phyloP scores from a whole-genome alignment of 371 early-diverging fungal species.

The Entomophthora muscae region DNA sequence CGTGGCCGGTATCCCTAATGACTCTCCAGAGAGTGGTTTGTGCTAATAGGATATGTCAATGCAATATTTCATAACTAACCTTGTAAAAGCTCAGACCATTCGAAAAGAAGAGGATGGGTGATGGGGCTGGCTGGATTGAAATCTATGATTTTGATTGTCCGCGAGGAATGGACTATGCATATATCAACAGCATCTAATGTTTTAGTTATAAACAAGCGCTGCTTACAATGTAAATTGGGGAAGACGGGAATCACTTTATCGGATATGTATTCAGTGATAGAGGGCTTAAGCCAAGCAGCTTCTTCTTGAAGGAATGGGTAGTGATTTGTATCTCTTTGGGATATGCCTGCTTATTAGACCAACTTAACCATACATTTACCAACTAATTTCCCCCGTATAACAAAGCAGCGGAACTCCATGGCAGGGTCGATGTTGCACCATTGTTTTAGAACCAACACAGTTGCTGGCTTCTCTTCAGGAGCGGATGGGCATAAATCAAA shows the following conservation, averaged over 20 bases:
- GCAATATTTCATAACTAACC: neutral
- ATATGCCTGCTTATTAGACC: neutral
- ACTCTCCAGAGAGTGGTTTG: neutral
- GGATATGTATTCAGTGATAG: neutral
- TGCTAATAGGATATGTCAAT: neutral
- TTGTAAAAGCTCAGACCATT: conserved; percentile 1
- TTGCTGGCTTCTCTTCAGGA: conserved; percentile 9
- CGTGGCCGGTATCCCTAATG: neutral
- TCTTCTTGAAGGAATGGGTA: conserved; percentile 1
- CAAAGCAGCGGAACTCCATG: conserved; percentile 89
- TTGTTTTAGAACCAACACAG: conserved; percentile 54
- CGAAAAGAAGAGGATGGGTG: conserved; percentile 1
- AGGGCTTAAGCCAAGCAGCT: neutral
- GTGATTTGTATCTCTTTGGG: conserved; percentile 4
- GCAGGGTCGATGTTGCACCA: conserved; percentile 74
- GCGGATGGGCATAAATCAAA: conserved; percentile 32
- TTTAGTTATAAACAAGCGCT: neutral
- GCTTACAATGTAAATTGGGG: neutral
- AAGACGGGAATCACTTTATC: neutral
- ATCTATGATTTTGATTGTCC: neutral
- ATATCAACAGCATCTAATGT: neutral
- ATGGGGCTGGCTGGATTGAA: neutral
- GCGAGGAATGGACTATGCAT: neutral
- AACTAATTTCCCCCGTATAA: conserved; percentile 33
- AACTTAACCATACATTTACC: conserved; percentile 19